Conservation (phyloP, 768 basidiomycete species). For the Amanita rubescens region DNA sequence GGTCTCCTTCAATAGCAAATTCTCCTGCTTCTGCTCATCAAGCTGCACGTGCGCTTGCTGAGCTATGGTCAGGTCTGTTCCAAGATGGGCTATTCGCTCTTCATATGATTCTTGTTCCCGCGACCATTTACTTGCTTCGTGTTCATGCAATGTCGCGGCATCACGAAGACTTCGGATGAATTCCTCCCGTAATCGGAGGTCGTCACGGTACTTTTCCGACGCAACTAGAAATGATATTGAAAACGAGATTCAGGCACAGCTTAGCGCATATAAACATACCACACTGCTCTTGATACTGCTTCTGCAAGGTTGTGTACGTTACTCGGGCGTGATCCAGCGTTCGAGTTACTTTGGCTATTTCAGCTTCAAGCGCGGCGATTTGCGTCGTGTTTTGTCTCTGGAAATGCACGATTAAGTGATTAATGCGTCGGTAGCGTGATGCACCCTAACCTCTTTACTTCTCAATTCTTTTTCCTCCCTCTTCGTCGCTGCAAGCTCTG, state of each 20-base stretch:
- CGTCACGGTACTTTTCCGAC: slow-evolving; percentile 72
- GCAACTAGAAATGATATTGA: slow-evolving; percentile 35
- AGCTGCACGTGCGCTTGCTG: slow-evolving; percentile 67
- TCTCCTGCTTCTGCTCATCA: slow-evolving; percentile 94
- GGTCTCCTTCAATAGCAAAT: slow-evolving; percentile 87
- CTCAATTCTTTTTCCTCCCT: slow-evolving; percentile 91
- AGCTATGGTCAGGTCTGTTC: slow-evolving; percentile 62
- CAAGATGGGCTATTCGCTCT: slow-evolving; percentile 60
- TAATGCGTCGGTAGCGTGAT: slow-evolving; percentile 6
- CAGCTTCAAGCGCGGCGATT: slow-evolving; percentile 66
- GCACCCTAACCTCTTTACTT: slow-evolving; percentile 63
- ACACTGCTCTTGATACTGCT: slow-evolving; percentile 86
- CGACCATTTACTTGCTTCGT: slow-evolving; percentile 60
- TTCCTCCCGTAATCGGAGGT: slow-evolving; percentile 69
- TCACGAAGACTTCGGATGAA: slow-evolving; percentile 62
- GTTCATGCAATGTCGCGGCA: slow-evolving; percentile 45
- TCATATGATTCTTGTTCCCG: slow-evolving; percentile 69
- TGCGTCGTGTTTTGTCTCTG: slow-evolving; percentile 61
- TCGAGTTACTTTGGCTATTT: slow-evolving; percentile 70
- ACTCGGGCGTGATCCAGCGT: slow-evolving; percentile 65
- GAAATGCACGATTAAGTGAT: slow-evolving; percentile 5
- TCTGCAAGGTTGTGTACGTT: slow-evolving; percentile 71
- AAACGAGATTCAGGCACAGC: neutral
- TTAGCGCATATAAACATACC: slow-evolving; percentile 34
- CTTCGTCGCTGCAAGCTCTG: slow-evolving; percentile 72